These are phyloP conservation scores for Panicum miliaceum DNA, from an alignment of 176 grass and related monocot species.

Conservation along the genomic window DNA sequence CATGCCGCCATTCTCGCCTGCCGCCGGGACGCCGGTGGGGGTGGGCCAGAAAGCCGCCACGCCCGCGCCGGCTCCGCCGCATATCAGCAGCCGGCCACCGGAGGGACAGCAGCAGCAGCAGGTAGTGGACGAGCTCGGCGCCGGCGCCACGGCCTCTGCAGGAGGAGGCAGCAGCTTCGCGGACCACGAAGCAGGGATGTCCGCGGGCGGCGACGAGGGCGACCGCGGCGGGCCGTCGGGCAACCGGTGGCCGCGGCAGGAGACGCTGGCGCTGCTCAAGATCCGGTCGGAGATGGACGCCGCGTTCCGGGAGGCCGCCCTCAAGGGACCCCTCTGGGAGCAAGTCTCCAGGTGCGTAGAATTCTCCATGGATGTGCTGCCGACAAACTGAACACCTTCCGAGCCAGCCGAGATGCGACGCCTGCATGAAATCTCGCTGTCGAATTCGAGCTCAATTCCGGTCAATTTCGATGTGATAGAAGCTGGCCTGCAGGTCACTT, in stretches of 20 bases:
- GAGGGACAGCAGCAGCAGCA: neutral
- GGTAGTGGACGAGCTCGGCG: constrained; percentile 45
- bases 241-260: constrained; percentile 80
- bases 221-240: constrained; percentile 53
- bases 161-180: constrained; percentile 42
- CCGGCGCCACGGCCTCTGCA: constrained; percentile 16
- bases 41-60: neutral
- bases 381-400: too few species aligned
- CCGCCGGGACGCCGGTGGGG: neutral
- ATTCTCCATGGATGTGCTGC: neutral
- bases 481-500: too few species aligned
- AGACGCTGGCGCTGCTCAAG: constrained; percentile 87
- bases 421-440: constrained; percentile 36
- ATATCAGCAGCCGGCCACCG: constrained; percentile 72
- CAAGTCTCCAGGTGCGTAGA: constrained; percentile 75
- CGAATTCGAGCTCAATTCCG: constrained; percentile 27
- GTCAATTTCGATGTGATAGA: neutral
- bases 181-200: constrained; percentile 18
- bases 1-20: constrained; percentile 64
- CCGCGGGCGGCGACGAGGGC: constrained; percentile 40
- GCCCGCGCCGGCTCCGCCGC: constrained; percentile 52
- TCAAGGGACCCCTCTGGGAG: constrained; percentile 89
- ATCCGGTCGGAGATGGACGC: constrained; percentile 80
- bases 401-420: neutral
- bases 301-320: constrained; percentile 70